Base-by-base conservation (phyloP, 495 filamentous ascomycete genomes). In the Neurospora tetrasperma region DNA sequence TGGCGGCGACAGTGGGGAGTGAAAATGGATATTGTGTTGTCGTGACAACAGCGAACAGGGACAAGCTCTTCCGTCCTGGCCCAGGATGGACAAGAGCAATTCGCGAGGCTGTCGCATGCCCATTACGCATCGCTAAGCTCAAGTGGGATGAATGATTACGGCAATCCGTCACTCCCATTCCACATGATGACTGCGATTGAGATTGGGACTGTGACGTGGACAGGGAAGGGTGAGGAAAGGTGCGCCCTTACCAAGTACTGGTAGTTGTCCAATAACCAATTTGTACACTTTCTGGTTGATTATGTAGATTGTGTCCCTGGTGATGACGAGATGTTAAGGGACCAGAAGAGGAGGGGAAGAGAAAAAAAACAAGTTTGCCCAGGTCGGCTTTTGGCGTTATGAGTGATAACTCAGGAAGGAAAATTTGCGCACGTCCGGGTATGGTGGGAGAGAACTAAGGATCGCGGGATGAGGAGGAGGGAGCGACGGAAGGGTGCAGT, bases 1-100 rank as follows among this genome's bases (percentile, higher is more conserved):
- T 75, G 76, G 78, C 72, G 70, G 72, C 72, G 62, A 71, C 20
- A 43, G 73, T 62, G 72, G 75, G 66, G 77, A 38, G 77, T 73
- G 69, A 59, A 73, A 73, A 78, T 74, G 43, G 46, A 27, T 38
- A 18, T 66, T 66, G 54, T 66, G 54, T 66, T 35, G 54, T 38
- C 27, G 54, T 31, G 54, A 66, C 27, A 66, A 66, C 54, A 66
- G 23, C 54, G 54, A 62, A 62, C 23, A 35, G 54, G 27, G 54
- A 62, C 54, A 27, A 62, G 54, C 54, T 62, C 31, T 62, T 35
- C 27, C 27, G 35, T 66, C 27, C 35, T 66, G 27, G 54, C 54
- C 27, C 27, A 62, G 54, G 54, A 62, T 62, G 46, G 20, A 54
- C 46, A 59, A 59, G 48, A 59, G 48, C 48, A 59, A 59, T 59